Base-by-base conservation (phyloP, 2,329 filamentous ascomycete species). In the Chaetomiaceae sp. region DNA sequence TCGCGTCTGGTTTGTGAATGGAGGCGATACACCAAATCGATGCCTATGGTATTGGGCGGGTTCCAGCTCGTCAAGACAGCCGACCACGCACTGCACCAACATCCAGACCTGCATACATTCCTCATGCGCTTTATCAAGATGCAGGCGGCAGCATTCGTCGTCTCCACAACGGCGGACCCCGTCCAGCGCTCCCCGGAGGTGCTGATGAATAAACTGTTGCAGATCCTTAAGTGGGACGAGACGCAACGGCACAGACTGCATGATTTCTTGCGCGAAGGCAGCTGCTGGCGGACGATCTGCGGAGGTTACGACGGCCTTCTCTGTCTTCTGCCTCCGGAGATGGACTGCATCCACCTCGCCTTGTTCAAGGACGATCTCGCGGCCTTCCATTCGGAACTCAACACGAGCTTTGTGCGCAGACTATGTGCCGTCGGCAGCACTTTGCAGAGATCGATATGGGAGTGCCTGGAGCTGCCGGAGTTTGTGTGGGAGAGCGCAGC, bases 211-310 rank as follows among this genome's bases (percentile, higher is more conserved):
- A 33, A 33, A 7, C 42, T 58, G 35, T 36, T 57, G 35, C 30
- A 35, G 3, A 39, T 46, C 15, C 50, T 58, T 6, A 44, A 38
- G 9, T 58, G 56, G 56, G 44, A 42, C 19, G 48, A 52, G 11
- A 27, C 41, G 4, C 19, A 48, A 12, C 48, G 49, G 32, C 15
- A 46, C 22, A 45, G 42, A 15, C 48, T 58, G 6, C 41, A 56
- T 26, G 54, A 56, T 26, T 53, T 49, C 38, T 27, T 58, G 15
- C 56, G 55, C 11, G 56, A 58, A 35, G 56, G 56, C 3, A 56
- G 53, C 26, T 58, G 55, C 42, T 58, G 56, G 56, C 49, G 37
- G 15, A 51, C 54, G 2, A 49, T 58, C n/a, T 58, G 54, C 32
- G 44, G 48, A 4, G 18, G 39, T 9, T 47, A 46, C n/a, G 50